Evolutionary conservation across 2,329 filamentous ascomycete species (phyloP).

Genomic region (Pyricularia sp.): DNA sequence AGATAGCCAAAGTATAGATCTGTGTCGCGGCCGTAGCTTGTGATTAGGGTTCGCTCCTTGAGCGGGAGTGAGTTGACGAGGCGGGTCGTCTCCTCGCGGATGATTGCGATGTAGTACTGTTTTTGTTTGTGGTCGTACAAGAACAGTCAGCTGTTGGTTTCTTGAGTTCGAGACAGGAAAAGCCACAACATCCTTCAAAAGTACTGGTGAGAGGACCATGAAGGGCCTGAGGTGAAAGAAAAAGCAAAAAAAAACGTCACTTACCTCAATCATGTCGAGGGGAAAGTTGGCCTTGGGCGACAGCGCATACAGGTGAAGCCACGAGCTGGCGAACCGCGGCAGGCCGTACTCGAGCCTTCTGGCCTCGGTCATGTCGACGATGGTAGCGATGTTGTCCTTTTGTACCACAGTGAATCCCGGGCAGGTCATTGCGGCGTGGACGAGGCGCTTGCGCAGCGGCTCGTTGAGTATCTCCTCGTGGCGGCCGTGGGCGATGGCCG

Average conservation of each 20-base stretch:
- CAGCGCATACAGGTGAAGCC: conserved; percentile 40
- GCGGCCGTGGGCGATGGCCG: conserved; percentile 24
- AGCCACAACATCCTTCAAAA: neutral
- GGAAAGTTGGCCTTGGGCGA: conserved; percentile 33
- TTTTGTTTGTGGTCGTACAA: neutral
- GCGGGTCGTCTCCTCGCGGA: conserved; percentile 37
- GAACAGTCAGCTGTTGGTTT: neutral
- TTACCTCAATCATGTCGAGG: conserved; percentile 42
- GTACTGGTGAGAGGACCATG: too few species aligned
- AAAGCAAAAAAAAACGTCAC: conserved; percentile 12
- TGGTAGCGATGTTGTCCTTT: conserved; percentile 43
- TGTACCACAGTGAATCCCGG: conserved; percentile 47
- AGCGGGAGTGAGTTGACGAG: conserved; percentile 26
- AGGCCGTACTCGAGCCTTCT: conserved; percentile 28
- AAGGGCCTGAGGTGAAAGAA: too few species aligned
- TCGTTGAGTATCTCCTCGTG: conserved; percentile 33
- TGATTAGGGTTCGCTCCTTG: conserved; percentile 25
- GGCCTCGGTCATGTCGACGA: conserved; percentile 22
- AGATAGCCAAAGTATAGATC: conserved; percentile 39
- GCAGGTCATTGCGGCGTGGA: conserved; percentile 39
- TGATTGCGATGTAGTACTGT: conserved; percentile 43
- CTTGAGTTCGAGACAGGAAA: neutral
- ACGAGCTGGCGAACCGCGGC: conserved; percentile 33
- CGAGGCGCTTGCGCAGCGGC: conserved; percentile 40
- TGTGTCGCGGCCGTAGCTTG: conserved; percentile 18